Evolutionary conservation across 805 yeast species (phyloP), one percentile per base, ranked within the genome.

Genomic region (Pichia phayaonensis): DNA sequence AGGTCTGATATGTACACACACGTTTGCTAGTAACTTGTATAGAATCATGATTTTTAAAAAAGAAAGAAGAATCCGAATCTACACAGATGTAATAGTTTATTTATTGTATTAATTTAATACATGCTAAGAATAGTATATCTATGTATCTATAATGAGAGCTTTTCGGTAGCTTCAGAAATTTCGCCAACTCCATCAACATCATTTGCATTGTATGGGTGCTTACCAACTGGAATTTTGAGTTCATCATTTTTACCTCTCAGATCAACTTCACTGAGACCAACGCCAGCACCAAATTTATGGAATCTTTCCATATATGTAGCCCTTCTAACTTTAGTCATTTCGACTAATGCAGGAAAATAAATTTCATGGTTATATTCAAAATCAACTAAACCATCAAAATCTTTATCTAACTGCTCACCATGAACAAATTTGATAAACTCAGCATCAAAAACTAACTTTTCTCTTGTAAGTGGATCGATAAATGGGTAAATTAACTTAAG

Each of bases 391-490:
- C 99, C 99, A 36, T 95, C 95, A 61, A 88, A 92, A 34, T 81
- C 83, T 60, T 76, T 74, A 63, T 90, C 97, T 55, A 94, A 75
- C 66, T 90, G 96, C 49, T 80, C 84, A 26, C 67, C 67, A 1
- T 96, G 95, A 15, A 90, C 94, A 61, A 86, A 92, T 36, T 87
- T 72, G 22, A 81, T 76, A 68, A 90, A 88, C 16, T 97, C 96
- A 59, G 90, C 88, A 65, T 88, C 95, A 64, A 83, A 94, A 4
- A 90, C 95, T 56, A 94, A 77, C 70, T 94, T 94, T 67, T 90
- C 97, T 54, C 96, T 77, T 1, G 99, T 94, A 61, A 88, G 70
- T 11, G 99, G 97, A 64, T 94, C 99, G 56, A 94, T 94, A 66
- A 94, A 94, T 6, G 99, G 99, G 60, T 87, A 88, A 56, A 92